These are phyloP conservation scores for Nothophytophthora sp. DNA, from an alignment of 352 stramenopile genomes.

Conservation along the genomic window DNA sequence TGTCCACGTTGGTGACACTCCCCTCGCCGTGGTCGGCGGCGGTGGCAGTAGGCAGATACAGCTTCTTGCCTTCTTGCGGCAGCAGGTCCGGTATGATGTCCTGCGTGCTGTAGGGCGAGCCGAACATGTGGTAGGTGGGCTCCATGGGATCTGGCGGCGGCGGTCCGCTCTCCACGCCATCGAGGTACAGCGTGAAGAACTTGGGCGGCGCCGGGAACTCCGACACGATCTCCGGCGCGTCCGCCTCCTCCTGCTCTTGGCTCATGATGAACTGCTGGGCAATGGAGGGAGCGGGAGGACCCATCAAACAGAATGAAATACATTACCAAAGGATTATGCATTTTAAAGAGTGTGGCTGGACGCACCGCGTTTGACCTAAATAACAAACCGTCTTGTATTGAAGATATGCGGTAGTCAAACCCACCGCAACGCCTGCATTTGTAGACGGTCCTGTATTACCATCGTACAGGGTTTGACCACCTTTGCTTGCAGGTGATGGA, in stretches of 20 bases:
- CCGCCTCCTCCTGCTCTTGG: slow-evolving; percentile 24
- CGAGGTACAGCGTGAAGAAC: slow-evolving; percentile 77
- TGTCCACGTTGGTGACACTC: slow-evolving; percentile 40
- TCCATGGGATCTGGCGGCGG: slow-evolving; percentile 68
- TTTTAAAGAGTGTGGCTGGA: too few species aligned
- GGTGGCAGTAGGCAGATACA: slow-evolving; percentile 35
- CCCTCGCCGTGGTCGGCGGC: slow-evolving; percentile 16
- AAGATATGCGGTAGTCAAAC: too few species aligned
- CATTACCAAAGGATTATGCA: not conserved
- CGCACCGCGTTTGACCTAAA: too few species aligned
- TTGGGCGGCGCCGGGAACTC: slow-evolving; percentile 80
- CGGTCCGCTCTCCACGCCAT: slow-evolving; percentile 49
- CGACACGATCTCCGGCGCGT: slow-evolving; percentile 81
- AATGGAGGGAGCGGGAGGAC: too few species aligned
- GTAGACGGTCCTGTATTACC: too few species aligned
- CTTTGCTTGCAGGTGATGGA: too few species aligned
- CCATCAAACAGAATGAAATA: not conserved
- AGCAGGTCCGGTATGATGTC: slow-evolving; percentile 81
- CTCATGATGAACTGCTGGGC: slow-evolving; percentile 28
- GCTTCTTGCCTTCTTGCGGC: slow-evolving; percentile 55
- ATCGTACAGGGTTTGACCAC: too few species aligned
- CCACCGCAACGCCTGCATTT: too few species aligned
- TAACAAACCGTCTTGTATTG: too few species aligned
- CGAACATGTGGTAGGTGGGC: slow-evolving; percentile 88
- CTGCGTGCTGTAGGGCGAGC: slow-evolving; percentile 81